Base-by-base conservation (phyloP, 176 grass and related monocot species). In the Aegilops sharonensis region DNA sequence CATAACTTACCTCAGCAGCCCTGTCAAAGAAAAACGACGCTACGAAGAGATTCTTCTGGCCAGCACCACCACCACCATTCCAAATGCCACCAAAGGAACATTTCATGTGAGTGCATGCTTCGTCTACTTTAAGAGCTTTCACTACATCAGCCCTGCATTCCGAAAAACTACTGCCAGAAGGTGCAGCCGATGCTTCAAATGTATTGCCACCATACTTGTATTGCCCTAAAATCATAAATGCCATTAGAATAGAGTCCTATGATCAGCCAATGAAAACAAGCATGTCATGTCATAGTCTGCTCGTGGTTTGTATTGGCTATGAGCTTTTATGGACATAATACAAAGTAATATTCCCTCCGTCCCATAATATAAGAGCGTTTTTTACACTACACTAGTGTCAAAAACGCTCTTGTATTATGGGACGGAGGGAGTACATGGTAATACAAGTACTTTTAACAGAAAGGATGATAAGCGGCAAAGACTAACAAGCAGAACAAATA, bases 21-120 rank as follows among this genome's bases (percentile, higher is more conserved):
- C 97, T 90, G 50, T 98, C 97, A 80, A 94, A 98, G 93, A 98
- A 98, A 88, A 98, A 98, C 0, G 97, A 98, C 29, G 97, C 97
- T 23, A 98, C 97, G 86, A 98, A 98, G 12, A 98, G 73, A 87
- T 98, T 98, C 80, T 94, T 98, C 87, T 96, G 97, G 13, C 97
- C 94, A 86, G 83, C 92, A 59, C 97, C 97, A 78, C 97, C 97
- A 36, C 97, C 97, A 83, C 97, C 97, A 64, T 98, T 98, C 97
- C 97, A 98, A 64, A 96, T 85, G 67, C 97, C 97, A 86, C 97
- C 97, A 73, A 98, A 98, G 32, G 97, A 94, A 83, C 97, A 98
- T 65, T 96, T 96, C 97, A 98, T 98, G 60, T 98, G 97, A 20
- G 92, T 96, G 76, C 97, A 98, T 77, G 87, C 89, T 75, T 89